phyloP scores from a whole-genome alignment of 306 rosid genomes.

The Cicer cuneatum region DNA sequence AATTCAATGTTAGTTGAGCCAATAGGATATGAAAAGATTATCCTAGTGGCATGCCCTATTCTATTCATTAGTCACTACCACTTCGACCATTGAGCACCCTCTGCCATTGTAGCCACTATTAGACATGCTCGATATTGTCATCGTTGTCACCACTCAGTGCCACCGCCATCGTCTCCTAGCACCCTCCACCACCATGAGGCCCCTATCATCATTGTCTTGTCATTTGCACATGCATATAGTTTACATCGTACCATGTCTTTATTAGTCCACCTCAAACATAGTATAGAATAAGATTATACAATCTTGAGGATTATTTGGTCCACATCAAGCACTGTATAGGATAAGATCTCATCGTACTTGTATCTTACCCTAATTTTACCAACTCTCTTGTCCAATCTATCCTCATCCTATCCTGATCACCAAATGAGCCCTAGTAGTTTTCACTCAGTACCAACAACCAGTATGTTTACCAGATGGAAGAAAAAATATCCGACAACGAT shows the following conservation, averaged over 20 bases:
- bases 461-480: background rate
- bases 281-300: background rate
- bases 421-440: background rate
- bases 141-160: too few species aligned
- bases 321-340: background rate
- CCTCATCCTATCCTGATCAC: background rate
- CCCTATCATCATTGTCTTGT: background rate
- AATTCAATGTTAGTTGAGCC: background rate
- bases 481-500: background rate
- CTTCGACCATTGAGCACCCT: too few species aligned
- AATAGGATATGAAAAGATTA: background rate
- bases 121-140: too few species aligned
- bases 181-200: background rate
- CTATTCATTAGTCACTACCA: background rate
- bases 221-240: background rate
- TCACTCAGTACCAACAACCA: background rate
- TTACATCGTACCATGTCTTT: background rate
- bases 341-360: background rate
- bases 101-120: too few species aligned
- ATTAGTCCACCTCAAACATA: too few species aligned
- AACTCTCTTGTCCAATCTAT: background rate
- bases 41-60: background rate
- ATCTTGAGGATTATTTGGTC: background rate
- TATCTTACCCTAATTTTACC: background rate
- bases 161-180: background rate